phyloP scores from a whole-genome alignment of 345 rosid genomes.

The Rhizophora mangle region DNA sequence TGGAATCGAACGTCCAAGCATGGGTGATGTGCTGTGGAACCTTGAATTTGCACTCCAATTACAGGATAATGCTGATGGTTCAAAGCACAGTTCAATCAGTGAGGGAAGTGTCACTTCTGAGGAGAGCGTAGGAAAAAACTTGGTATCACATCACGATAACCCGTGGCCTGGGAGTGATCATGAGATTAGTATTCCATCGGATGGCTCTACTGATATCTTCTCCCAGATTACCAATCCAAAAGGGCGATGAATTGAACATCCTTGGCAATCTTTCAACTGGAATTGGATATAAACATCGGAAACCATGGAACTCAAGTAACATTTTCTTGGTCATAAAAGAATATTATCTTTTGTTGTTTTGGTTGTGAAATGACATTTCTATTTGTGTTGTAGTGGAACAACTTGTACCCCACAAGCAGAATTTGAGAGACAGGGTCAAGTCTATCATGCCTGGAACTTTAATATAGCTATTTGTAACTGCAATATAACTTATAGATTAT shows the following conservation, averaged over 20 bases:
- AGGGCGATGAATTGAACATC: constrained; percentile 41
- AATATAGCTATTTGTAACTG: not conserved
- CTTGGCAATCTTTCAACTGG: not conserved
- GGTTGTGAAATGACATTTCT: not conserved
- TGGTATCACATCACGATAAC: constrained; percentile 9
- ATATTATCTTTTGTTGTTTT: not conserved
- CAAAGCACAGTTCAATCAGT: constrained; percentile 10
- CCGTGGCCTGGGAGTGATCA: constrained; percentile 34
- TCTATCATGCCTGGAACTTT: not conserved
- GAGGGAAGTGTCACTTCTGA: constrained; percentile 24
- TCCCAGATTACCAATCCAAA: constrained; percentile 59
- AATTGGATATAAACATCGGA: not conserved
- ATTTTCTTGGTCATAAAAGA: not conserved
- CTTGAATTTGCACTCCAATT: constrained; percentile 69
- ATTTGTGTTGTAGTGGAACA: not conserved
- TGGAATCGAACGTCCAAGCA: constrained; percentile 64
- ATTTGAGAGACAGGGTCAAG: not conserved
- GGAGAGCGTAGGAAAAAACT: not conserved
- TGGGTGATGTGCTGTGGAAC: constrained; percentile 84
- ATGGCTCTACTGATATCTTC: constrained; percentile 41
- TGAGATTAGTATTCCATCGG: constrained; percentile 24
- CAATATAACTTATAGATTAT: not conserved
- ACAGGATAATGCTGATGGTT: constrained; percentile 41
- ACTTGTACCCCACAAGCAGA: not conserved
- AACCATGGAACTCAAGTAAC: constrained; percentile 14